Conservation (phyloP, 2,329 filamentous ascomycete species). For the Trichoderma sp. region DNA sequence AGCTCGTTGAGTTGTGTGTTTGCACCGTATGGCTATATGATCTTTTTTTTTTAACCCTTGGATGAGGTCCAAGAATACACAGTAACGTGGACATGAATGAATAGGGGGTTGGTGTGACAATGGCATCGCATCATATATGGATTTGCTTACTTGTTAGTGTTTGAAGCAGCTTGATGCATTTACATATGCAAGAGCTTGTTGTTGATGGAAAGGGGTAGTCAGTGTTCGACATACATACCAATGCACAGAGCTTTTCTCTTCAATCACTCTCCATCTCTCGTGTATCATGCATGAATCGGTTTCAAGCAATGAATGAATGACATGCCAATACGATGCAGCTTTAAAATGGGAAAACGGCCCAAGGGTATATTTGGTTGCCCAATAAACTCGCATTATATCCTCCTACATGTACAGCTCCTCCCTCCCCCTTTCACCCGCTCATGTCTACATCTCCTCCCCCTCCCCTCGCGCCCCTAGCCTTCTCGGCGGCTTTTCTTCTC, state of each 20-base stretch:
- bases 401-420: not conserved
- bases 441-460: constrained; percentile 44
- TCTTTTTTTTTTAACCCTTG: too few relatives aligned
- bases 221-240: not conserved
- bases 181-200: not conserved
- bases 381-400: not conserved
- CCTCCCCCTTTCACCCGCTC: constrained; percentile 28
- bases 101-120: not conserved
- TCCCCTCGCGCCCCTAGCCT: constrained; percentile 32
- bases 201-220: not conserved
- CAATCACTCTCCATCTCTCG: not conserved
- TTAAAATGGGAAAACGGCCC: not conserved
- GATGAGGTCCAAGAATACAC: not conserved
- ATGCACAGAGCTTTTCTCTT: not conserved
- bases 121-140: not conserved
- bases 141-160: not conserved
- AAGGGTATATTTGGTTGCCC: constrained; percentile 7
- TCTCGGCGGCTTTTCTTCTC: constrained; percentile 46
- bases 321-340: not conserved
- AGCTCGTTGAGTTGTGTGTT: not conserved
- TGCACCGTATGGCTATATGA: too few relatives aligned
- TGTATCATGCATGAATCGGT: not conserved
- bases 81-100: not conserved
- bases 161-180: not conserved
- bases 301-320: not conserved